Base-by-base conservation (phyloP, 441 rosid species). In the Populus hybrid region DNA sequence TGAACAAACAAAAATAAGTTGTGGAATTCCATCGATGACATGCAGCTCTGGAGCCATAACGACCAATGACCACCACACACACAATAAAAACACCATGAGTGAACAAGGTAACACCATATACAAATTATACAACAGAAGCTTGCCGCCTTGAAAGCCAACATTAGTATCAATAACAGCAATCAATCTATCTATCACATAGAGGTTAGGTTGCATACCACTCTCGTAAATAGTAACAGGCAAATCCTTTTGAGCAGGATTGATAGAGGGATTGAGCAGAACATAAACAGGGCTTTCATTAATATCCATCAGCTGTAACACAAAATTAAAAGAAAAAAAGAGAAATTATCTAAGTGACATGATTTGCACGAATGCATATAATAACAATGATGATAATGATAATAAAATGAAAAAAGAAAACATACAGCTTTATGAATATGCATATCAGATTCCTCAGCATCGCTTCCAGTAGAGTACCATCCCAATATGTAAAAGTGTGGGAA, bases 401-500 rank as follows among this genome's bases (percentile, higher is more conserved):
- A n/a, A 26, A 28, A 72, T 14, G 26, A 73, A 77, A 9, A 69
- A 63, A 9, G 26, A 28, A 21, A 78, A 84, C 94, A 82, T 85
- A 95, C 97, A 71, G 97, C 94, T 90, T 89, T 95, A 69, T 93
- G 99, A 61, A 95, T 89, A 79, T 83, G 92, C 98, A 93, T 88
- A 83, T 95, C 99, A 38, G 98, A 88, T 82, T 93, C 97, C 72
- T 90, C 83, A 9, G 99, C 97, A 76, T 95, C 98, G 74, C 87
- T 86, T 16, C 98, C 99, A 1, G 94, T 92, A 4, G 98, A 95
- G 84, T 95, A 95, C 99, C 98, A 95, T 79, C 99, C 99, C 71
- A 95, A 87, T 6, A 95, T 83, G 75, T 93, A 95, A 74, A 88
- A 93, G 78, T 90, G 86, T 23, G 97, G 98, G 83, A 93, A 93